Base-by-base conservation (phyloP, 2,329 filamentous ascomycete species). In the Colletotrichum endophyticum region DNA sequence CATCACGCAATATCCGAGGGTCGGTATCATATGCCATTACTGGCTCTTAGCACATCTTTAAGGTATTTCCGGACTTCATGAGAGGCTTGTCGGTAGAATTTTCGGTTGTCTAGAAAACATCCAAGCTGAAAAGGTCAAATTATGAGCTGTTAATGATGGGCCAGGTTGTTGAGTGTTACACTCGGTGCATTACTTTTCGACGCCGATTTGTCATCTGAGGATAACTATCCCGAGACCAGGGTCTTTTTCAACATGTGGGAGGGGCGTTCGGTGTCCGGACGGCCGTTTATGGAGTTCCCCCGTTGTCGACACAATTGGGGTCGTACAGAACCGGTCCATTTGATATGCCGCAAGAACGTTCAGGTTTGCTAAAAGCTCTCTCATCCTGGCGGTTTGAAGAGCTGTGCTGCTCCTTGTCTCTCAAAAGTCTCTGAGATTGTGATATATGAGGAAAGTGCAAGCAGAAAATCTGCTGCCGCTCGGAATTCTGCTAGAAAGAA, bases 401-500 rank as follows among this genome's bases (percentile, higher is more conserved):
- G 44, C 0, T 0, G 11, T 22, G 44, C 44, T 25, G n/a, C 44
- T 53, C n/a, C 6, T 4, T 22, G 44, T 13, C 44, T 53, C n/a
- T 53, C 12, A 13, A 22, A 13, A 25, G 3, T 22, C 0, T 22
- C n/a, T 53, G n/a, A 0, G n/a, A 2, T 22, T 13, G 1, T 13
- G 44, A 13, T 49, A 6, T 0, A 1, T 49, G 39, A 3, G 2
- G 19, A 0, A 49, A 22, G 22, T 11, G 0, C 19, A 1, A 49
- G 44, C 19, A 49, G 44, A 22, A 13, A 1, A n/a, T 53, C 11
- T 53, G 11, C n/a, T 53, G 44, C 44, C 0, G 0, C n/a, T 0
- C 11, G 5, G n/a, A 12, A 13, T 0, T 13, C 44, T 22, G n/a
- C n/a, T 22, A 6, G 44, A 49, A 49, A 13, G 44, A 22, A 0